Base-by-base conservation (phyloP, 2,329 filamentous ascomycete species). In the Fusarium falciforme region DNA sequence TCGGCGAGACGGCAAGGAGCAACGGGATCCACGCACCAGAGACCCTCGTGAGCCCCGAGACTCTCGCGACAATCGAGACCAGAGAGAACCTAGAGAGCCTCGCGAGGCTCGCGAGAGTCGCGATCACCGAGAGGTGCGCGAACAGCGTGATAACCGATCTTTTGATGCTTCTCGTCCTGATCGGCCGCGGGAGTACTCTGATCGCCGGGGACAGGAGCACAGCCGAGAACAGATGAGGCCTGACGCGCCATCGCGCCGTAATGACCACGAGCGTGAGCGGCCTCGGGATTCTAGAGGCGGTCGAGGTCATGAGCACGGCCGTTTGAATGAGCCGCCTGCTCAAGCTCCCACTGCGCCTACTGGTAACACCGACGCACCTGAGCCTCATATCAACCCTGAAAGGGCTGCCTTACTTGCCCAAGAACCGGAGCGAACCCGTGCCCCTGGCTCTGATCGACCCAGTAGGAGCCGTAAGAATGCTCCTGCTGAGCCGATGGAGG, bases 311-410 rank as follows among this genome's bases (percentile, higher is more conserved):
- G 81, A 82, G 25, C 78, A 80, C 40, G 70, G 78, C 20, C 77
- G 75, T 29, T 61, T 76, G n/a, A 78, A 76, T 36, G 79, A 84
- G 10, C 67, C 76, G 3, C 66, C 79, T 20, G 71, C 77, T n/a
- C 68, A 77, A 16, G 49, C 80, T 33, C 62, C 80, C n/a, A 77
- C 83, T 2, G 58, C 64, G 0, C 67, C 72, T 16, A 74, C 81
- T 38, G 63, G 80, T 38, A 67, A 67, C 16, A 33, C 71, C 5
- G 77, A 80, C 6, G 52, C 75, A 5, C 78, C 82, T 20, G 89
- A 88, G 12, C 87, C 87, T 9, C 82, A 83, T 10, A 87, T 90
- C 75, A 90, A 90, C 69, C 88, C 89, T 1, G 87, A 89, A 61
- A 85, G 89, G 66, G 87, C 88, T 33, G 85, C 87, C 10, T 80